Evolutionary conservation across 495 filamentous ascomycete genomes (phyloP).

Genomic region (Amphirosellinia nigrospora): DNA sequence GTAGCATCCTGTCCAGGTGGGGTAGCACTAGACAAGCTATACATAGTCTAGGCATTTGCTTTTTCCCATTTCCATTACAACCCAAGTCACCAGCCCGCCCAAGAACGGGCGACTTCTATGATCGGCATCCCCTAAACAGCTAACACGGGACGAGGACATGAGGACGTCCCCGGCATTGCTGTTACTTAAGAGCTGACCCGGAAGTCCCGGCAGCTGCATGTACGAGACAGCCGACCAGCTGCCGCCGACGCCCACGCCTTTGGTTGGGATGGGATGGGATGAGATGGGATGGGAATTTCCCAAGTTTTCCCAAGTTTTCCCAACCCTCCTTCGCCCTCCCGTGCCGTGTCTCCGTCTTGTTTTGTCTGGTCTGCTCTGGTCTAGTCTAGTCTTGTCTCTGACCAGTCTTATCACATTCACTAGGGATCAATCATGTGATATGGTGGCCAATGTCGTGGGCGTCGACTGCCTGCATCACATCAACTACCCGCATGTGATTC

Average conservation of each 20-base stretch:
- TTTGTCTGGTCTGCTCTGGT: background rate
- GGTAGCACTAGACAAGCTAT: background rate
- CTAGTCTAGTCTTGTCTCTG: background rate
- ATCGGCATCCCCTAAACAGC: conserved; percentile 18
- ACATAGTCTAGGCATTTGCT: conserved; percentile 3
- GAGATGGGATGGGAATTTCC: too few species aligned
- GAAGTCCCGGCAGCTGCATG: background rate
- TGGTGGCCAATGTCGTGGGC: conserved; percentile 20
- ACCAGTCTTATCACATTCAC: background rate
- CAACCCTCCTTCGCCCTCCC: background rate
- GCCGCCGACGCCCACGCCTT: conserved; percentile 5
- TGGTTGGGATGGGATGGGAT: background rate
- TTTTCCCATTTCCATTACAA: conserved; percentile 4
- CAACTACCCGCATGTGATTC: conserved; percentile 14
- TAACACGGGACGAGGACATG: conserved; percentile 17
- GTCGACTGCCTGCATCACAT: background rate
- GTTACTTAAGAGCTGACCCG: conserved; percentile 1
- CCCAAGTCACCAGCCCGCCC: background rate
- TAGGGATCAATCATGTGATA: conserved; percentile 26
- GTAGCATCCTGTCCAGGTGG: background rate
- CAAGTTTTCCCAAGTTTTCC: background rate
- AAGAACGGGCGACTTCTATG: conserved; percentile 19
- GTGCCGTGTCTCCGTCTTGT: background rate
- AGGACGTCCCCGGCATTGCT: conserved; percentile 1
- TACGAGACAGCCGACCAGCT: conserved; percentile 13